Conservation (phyloP, 1,284 basidiomycete species). For the Rhodotorula sp. region DNA sequence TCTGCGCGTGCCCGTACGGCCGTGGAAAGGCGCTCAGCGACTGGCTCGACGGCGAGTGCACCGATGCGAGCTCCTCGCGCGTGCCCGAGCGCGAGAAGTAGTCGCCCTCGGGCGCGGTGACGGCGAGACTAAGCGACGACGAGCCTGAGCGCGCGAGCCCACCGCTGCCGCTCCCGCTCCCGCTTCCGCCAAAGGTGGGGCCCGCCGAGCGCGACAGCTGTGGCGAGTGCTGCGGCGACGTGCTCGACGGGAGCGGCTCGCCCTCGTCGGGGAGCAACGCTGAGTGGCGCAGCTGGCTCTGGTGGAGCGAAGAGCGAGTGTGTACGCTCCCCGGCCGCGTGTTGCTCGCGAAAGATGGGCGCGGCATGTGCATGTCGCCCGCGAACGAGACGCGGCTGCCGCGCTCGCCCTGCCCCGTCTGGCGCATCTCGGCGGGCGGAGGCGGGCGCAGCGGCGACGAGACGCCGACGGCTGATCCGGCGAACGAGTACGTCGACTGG, state of each 20-base stretch:
- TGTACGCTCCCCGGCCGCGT: slow-evolving; percentile 16
- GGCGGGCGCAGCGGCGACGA: slow-evolving; percentile 26
- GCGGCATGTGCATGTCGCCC: slow-evolving; percentile 1
- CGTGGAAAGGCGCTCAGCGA: background rate
- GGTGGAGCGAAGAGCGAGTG: slow-evolving; percentile 16
- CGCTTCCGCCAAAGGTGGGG: background rate
- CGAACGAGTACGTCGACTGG: slow-evolving; percentile 30
- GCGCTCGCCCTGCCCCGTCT: slow-evolving; percentile 33
- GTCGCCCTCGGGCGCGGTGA: slow-evolving; percentile 15
- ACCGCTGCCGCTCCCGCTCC: background rate
- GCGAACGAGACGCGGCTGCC: slow-evolving; percentile 27
- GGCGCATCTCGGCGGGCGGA: slow-evolving; percentile 34
- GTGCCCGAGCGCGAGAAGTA: slow-evolving; percentile 23
- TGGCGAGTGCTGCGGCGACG: slow-evolving; percentile 16
- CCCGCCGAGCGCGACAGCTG: slow-evolving; percentile 7
- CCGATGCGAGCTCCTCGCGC: slow-evolving; percentile 21
- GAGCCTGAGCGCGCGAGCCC: slow-evolving; percentile 1
- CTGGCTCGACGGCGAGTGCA: background rate
- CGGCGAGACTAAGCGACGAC: slow-evolving; percentile 14
- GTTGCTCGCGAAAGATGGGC: slow-evolving; percentile 13
- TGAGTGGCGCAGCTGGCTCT: slow-evolving; percentile 19
- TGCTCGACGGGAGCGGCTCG: background rate
- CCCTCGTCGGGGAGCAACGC: slow-evolving; percentile 1
- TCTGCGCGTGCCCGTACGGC: slow-evolving; percentile 17
- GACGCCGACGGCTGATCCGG: slow-evolving; percentile 8